phyloP scores from a whole-genome alignment of 805 yeast species.

The Scheffersomyces stipitis region DNA sequence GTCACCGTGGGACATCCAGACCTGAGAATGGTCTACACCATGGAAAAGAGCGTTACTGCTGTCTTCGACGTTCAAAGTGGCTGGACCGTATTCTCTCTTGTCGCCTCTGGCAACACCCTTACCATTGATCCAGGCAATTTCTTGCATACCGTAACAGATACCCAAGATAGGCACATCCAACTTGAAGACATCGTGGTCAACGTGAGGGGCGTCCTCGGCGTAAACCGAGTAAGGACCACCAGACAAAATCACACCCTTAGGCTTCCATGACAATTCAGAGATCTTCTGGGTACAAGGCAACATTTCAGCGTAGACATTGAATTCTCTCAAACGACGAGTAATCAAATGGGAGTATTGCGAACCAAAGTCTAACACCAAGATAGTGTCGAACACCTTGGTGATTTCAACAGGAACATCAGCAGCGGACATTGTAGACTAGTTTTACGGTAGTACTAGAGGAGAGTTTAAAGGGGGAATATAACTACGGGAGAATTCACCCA shows the following conservation, averaged over 20 bases:
- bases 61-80: conserved; percentile 78
- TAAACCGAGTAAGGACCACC: conserved; percentile 99
- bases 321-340: conserved; percentile 96
- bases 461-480: too few relatives aligned
- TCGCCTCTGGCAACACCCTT: conserved; percentile 93
- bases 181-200: conserved; percentile 89
- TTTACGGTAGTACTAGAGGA: too few relatives aligned
- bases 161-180: conserved; percentile 93
- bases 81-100: conserved; percentile 98
- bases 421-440: too few relatives aligned
- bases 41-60: conserved; percentile 67
- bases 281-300: conserved; percentile 98
- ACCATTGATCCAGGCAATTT: conserved; percentile 96
- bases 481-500: too few relatives aligned
- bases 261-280: conserved; percentile 86
- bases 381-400: conserved; percentile 90
- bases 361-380: conserved; percentile 95
- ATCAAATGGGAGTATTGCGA: conserved; percentile 97
- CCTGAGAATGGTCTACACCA: conserved; percentile 91
- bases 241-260: conserved; percentile 92
- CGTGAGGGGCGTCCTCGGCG: conserved; percentile 95
- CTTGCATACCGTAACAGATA: conserved; percentile 99
- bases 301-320: conserved; percentile 98
- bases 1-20: conserved; percentile 99
- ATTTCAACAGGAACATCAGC: conserved; percentile 58